These are phyloP conservation scores for Flueggea neowawraea DNA, from an alignment of 441 rosid species.

Conservation along the genomic window DNA sequence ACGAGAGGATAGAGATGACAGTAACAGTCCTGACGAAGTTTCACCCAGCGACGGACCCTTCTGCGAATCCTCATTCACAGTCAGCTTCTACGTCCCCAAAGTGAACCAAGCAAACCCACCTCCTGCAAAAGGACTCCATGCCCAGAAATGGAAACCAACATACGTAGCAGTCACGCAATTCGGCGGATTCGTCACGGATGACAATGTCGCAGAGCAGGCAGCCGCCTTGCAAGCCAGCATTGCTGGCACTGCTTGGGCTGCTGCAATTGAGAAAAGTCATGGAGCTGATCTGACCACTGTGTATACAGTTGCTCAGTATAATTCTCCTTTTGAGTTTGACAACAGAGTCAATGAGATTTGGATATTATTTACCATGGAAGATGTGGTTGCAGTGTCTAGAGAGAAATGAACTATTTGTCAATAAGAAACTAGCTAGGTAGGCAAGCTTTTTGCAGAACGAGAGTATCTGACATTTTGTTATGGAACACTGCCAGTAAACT, in stretches of 20 bases:
- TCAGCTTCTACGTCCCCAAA: conserved; percentile 80
- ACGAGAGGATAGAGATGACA: conserved; percentile 77
- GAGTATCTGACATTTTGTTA: too few relatives aligned
- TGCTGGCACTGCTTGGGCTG: conserved; percentile 56
- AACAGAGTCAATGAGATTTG: conserved; percentile 81
- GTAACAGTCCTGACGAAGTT: conserved; percentile 69
- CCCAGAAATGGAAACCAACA: conserved; percentile 47
- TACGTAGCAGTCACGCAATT: conserved; percentile 71
- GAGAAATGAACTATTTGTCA: not conserved
- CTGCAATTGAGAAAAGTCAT: conserved; percentile 48
- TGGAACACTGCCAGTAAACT: too few relatives aligned
- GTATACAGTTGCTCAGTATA: conserved; percentile 81
- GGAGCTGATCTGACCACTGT: conserved; percentile 22
- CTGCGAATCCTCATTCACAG: conserved; percentile 72
- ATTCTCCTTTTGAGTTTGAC: conserved; percentile 75
- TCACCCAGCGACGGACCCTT: conserved; percentile 81
- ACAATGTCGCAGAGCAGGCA: conserved; percentile 57
- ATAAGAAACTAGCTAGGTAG: too few relatives aligned
- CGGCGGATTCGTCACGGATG: conserved; percentile 67
- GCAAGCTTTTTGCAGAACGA: too few relatives aligned
- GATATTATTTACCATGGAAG: conserved; percentile 48
- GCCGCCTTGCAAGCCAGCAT: conserved; percentile 68
- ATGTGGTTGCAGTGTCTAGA: not conserved
- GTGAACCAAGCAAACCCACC: conserved; percentile 77
- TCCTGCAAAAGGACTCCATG: conserved; percentile 71